Base-by-base conservation (phyloP, 768 basidiomycete genomes). In the Podaxis carcinomalis region DNA sequence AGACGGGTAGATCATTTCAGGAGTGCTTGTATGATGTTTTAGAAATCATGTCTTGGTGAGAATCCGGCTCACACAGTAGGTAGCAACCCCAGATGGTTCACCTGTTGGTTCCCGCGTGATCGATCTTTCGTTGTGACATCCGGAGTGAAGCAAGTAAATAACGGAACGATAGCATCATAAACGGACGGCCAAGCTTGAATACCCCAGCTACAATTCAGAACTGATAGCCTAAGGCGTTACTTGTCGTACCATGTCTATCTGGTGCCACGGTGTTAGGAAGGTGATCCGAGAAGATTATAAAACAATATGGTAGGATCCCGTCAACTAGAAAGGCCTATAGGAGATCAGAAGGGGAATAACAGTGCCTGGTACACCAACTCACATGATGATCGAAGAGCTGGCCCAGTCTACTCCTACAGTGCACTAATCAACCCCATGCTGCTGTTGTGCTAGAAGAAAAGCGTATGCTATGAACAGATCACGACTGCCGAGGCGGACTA, bases 341-440 rank as follows among this genome's bases (percentile, higher is more conserved):
- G 19, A 2, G 40, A 16, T n/a, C 42, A 44, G 14, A 16, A 44
- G 19, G 16, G 21, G 14, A 19, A 44, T 19, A 7, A 0, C 27
- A 32, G 32, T 32, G 32, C 7, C 32, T 32, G 32, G 32, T 9
- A 51, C 1, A 25, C 23, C 5, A 35, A 51, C 50, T 51, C 50
- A 32, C 28, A 25, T 11, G 11, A n/a, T 25, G 28, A 7, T 32
- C 6, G 32, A 32, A 51, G 16, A 32, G 16, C 27, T 16, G 25
- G 21, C 3, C 21, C 11, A 21, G 11, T 36, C 35, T 9, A 39
- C 37, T 25, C 19, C 19, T 25, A 4, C 14, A 9, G 11, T 19
- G 5, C 37, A 39, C 19, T 23, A 5, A 50, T 69, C 71, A 79
- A 50, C 78, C 78, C 78, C 78, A 80, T 28, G 78, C 78, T 37